Percentiles rank a stretch among this genome's conserved stretches.
Evolutionary conservation across 2,329 filamentous ascomycete species (phyloP).

Genomic region (Penicillium paneum): DNA sequence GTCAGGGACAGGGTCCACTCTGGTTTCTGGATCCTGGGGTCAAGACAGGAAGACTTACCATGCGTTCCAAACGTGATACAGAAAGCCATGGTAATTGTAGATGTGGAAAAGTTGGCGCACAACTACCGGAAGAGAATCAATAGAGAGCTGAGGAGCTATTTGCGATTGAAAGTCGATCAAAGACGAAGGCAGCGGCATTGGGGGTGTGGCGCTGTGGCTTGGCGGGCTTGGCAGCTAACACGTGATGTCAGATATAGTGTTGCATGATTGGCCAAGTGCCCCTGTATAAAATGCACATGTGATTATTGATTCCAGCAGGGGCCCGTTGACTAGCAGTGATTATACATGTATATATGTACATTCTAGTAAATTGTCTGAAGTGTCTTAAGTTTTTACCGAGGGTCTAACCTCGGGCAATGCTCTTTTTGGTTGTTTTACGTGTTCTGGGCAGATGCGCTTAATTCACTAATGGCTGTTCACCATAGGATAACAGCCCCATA

Average conservation of each 20-base stretch:
- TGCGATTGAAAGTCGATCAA: slow-evolving; percentile 7
- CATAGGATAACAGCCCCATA: neutral
- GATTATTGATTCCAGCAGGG: neutral
- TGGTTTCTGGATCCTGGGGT: slow-evolving; percentile 2
- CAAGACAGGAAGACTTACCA: slow-evolving; percentile 27
- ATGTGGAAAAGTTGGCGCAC: neutral
- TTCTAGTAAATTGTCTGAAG: neutral
- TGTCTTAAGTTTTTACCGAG: neutral
- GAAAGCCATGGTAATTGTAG: slow-evolving; percentile 35
- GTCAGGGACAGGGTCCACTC: slow-evolving; percentile 11
- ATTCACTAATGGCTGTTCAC: slow-evolving; percentile 4
- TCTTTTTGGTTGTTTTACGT: neutral
- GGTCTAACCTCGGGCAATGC: neutral
- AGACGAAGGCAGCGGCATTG: slow-evolving; percentile 30
- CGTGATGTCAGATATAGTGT: slow-evolving; percentile 13
- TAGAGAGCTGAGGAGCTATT: neutral
- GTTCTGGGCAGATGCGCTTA: neutral
- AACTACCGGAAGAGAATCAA: neutral
- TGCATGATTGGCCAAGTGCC: slow-evolving; percentile 15
- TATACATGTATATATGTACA: neutral
- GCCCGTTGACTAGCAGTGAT: neutral
- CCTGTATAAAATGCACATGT: slow-evolving; percentile 3
- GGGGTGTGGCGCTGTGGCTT: slow-evolving; percentile 37
- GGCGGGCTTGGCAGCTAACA: slow-evolving; percentile 26
- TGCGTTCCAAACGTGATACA: slow-evolving; percentile 45